These are phyloP conservation scores for Trichocladium antarcticum DNA, from an alignment of 495 filamentous ascomycete genomes.

Conservation along the genomic window DNA sequence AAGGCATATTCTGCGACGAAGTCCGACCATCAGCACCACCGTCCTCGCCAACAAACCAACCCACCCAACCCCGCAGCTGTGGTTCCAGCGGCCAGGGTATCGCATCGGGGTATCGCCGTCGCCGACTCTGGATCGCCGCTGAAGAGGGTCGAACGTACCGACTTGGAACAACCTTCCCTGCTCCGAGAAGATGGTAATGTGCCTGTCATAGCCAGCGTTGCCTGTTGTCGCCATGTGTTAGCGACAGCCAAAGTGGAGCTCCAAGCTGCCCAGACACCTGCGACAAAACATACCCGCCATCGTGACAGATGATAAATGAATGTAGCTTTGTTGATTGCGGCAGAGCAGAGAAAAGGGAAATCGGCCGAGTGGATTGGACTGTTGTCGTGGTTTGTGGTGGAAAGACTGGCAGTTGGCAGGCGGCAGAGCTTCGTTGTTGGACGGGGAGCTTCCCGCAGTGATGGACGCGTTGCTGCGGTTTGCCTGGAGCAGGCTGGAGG, in stretches of 20 bases:
- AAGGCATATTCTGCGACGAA: constrained; percentile 84
- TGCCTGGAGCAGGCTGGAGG: constrained; percentile 30
- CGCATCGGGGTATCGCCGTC: neutral
- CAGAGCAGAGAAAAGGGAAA: neutral
- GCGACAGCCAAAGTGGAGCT: constrained; percentile 20
- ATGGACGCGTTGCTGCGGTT: constrained; percentile 33
- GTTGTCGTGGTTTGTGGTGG: neutral
- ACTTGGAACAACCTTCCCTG: constrained; percentile 98
- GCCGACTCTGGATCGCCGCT: neutral
- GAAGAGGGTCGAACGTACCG: constrained; percentile 50
- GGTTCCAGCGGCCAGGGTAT: neutral
- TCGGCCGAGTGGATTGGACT: neutral
- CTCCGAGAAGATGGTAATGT: constrained; percentile 99
- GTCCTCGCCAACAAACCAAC: no score
- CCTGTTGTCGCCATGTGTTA: constrained; percentile 45
- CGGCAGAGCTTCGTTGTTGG: constrained; percentile 26
- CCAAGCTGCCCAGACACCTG: constrained; percentile 14
- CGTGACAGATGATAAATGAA: constrained; percentile 22
- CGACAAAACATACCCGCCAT: constrained; percentile 35
- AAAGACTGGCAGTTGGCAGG: constrained; percentile 11
- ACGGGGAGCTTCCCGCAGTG: constrained; percentile 14
- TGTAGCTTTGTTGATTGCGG: neutral
- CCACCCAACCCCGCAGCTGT: neutral
- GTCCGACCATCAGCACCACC: constrained; percentile 23
- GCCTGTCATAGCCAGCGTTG: constrained; percentile 92